phyloP scores from a whole-genome alignment of 1,139 yeast genomes.

The Candida tropicalis region DNA sequence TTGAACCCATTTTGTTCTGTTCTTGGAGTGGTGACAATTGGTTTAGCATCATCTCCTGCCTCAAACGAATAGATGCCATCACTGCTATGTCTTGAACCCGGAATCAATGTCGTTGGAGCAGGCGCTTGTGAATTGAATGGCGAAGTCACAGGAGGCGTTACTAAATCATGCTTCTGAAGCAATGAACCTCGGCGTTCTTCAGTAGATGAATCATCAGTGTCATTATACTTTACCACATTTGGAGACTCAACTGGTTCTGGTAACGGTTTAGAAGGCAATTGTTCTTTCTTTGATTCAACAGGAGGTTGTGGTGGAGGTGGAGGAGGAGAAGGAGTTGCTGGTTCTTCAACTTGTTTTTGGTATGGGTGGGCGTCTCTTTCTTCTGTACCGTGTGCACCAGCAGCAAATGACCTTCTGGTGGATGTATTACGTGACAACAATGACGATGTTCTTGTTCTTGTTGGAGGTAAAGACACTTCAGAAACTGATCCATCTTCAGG shows the following conservation, averaged over 20 bases:
- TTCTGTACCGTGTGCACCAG: background rate
- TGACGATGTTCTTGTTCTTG: constrained; percentile 15
- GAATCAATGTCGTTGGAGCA: constrained; percentile 5
- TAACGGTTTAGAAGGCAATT: constrained; percentile 5
- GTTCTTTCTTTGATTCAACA: constrained; percentile 15
- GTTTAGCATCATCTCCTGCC: constrained; percentile 42
- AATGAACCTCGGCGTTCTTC: constrained; percentile 30
- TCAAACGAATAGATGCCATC: constrained; percentile 44
- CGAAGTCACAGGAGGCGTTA: constrained; percentile 3
- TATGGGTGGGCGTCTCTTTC: background rate
- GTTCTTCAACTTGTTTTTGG: constrained; percentile 8
- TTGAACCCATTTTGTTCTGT: constrained; percentile 20
- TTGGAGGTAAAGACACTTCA: constrained; percentile 21
- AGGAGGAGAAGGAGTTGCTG: background rate
- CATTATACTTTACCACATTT: constrained; percentile 29
- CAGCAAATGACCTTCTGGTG: constrained; percentile 14
- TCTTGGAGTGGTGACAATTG: constrained; percentile 33
- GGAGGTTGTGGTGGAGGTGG: constrained; percentile 3
- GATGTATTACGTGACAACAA: constrained; percentile 13
- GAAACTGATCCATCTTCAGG: constrained; percentile 40
- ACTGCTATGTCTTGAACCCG: constrained; percentile 24
- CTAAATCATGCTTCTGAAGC: constrained; percentile 37
- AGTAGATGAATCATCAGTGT: constrained; percentile 20
- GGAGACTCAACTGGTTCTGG: constrained; percentile 24
- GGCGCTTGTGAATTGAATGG: constrained; percentile 6